phyloP scores from a whole-genome alignment of 2,329 filamentous ascomycete genomes.

The Metarhizium rileyi region DNA sequence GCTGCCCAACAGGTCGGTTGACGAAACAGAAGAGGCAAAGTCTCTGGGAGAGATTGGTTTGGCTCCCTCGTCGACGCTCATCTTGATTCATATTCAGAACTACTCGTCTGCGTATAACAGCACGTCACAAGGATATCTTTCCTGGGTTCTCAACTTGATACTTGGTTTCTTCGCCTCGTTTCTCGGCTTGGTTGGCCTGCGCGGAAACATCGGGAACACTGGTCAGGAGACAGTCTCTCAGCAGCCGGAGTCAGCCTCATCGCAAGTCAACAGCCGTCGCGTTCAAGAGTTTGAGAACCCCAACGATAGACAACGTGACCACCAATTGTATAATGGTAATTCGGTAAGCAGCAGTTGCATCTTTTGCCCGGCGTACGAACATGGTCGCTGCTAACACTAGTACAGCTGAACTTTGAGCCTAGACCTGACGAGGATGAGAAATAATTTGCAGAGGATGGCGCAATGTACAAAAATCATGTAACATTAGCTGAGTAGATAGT shows the following conservation, averaged over 20 bases:
- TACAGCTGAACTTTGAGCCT: constrained; percentile 60
- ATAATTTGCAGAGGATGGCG: background rate
- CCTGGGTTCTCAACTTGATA: constrained; percentile 20
- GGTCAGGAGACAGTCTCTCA: background rate
- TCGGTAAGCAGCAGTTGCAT: constrained; percentile 45
- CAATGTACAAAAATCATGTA: background rate
- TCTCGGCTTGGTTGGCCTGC: constrained; percentile 20
- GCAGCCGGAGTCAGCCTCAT: constrained; percentile 6
- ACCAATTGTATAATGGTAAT: constrained; percentile 86
- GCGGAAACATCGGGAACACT: constrained; percentile 8
- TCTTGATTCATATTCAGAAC: constrained; percentile 61
- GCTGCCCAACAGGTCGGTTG: constrained; percentile 63
- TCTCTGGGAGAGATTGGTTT: constrained; percentile 61
- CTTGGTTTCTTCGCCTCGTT: constrained; percentile 27
- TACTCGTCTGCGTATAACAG: constrained; percentile 32
- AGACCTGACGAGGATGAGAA: constrained; percentile 48
- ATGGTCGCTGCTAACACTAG: background rate
- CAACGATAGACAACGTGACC: constrained; percentile 43
- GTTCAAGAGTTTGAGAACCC: constrained; percentile 31
- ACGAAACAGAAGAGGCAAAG: constrained; percentile 62
- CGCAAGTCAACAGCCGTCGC: constrained; percentile 15
- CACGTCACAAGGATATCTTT: constrained; percentile 17
- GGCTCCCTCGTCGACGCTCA: constrained; percentile 69
- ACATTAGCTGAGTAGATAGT: background rate
- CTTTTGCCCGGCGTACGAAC: background rate